Evolutionary conservation across 2,329 filamentous ascomycete genomes (phyloP), one percentile per base, ranked within the genome.

Genomic region (Cercospora beticola): DNA sequence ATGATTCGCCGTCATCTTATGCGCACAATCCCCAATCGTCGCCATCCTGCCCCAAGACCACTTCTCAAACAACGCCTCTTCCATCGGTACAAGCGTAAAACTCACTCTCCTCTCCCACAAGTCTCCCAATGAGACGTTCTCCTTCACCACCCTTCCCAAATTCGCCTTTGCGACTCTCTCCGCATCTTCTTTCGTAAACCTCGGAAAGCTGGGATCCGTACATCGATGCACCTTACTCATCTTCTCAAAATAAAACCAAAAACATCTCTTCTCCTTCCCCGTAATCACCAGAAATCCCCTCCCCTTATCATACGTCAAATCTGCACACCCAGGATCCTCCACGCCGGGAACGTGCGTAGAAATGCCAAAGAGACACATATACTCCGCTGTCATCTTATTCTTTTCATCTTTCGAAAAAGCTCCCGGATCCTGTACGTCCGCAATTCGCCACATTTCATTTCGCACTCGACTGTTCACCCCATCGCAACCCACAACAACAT

Each of bases 361-460:
- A 14, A 82, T 82, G 5, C 81, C 81, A 56, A 80, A 82, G n/a
- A 77, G 77, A 70, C 80, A 81, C 10, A 71, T 68, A 46, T 80
- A 82, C 33, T 70, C 68, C 9, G 72, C 72, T 36, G 64, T 49
- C 56, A 75, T 65, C 12, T 52, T 73, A 21, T 54, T 67, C 46
- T 71, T 71, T 18, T 76, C 74, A 23, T 70, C 65, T 6, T 28
- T 60, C 1, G 69, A 49, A 52, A 75, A 71, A 69, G 54, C 54
- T 1, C 63, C 65, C 0, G 73, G 67, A 14, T 68, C 61, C 4
- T 65, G 28, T 7, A 70, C 49, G 18, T 65, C 64, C 4, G 71
- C 70, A 21, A 70, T 67, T 8, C 74, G 69, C 73, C 73, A 76
- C 73, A 76, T 76, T 52, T 75, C 73, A 5, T 68, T 64, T 31